Evolutionary conservation across 2,329 filamentous ascomycete species (phyloP), one percentile per base, ranked within the genome.

Genomic region (Tolypocladium ovalisporum): DNA sequence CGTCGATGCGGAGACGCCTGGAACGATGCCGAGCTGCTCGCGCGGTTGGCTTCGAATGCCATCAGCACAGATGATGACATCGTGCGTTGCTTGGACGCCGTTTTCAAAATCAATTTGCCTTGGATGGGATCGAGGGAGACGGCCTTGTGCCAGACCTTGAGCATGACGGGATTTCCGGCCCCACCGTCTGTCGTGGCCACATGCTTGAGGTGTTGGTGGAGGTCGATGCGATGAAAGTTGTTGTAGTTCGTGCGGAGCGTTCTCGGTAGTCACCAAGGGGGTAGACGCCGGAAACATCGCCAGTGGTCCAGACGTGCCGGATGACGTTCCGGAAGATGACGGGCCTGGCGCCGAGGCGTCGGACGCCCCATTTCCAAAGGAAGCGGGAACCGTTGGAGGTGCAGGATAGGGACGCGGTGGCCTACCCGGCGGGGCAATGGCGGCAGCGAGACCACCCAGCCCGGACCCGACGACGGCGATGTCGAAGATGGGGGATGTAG

Each of bases 301-400:
- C 84, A 1, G 82, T 85, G 62, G 79, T 75, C 83, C 83, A 86
- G 67, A 86, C 82, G 8, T 79, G 79, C 61, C 81, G 83, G 69
- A 87, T 85, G 52, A 87, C 73, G 60, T 80, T 80, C 64, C 75
- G 75, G 56, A 87, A 69, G 3, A 86, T 70, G 2, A 87, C 84
- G 0, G 82, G 82, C 56, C 82, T 78, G 19, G 83, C 59, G 79
- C 79, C 22, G 71, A 69, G 7, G 86, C 71, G 65, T 86, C 79
- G 4, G n/a, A 87, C 79, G 0, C 72, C 74, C 84, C 84, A 87
- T 64, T 84, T 80, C 57, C 83, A 75, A 8, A 87, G 70, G 80
- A 83, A 86, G 49, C 80, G 76, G 1, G 83, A 83, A 4, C 83
- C 84, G 60, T 87, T 87, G 4, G 84, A 82, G 8, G 84, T 83